Conservation (phyloP, 805 yeast genomes). For the Candida palmyrensis region DNA sequence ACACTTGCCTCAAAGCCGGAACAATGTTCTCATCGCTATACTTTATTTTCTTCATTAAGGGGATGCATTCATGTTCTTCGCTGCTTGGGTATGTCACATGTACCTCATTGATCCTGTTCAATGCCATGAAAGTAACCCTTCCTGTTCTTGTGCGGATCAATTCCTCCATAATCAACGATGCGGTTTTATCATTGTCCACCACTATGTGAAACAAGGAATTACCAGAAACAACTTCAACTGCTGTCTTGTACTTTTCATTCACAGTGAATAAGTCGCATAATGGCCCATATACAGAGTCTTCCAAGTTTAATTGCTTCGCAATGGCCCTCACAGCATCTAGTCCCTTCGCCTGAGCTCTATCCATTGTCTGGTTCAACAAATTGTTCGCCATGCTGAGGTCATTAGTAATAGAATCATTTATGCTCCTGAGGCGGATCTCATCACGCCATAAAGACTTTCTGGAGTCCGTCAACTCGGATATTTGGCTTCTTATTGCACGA, state of each 20-base stretch:
- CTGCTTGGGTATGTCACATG: conserved; percentile 54
- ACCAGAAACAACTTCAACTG: conserved; percentile 89
- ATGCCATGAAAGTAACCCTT: conserved; percentile 86
- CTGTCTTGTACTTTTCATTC: conserved; percentile 75
- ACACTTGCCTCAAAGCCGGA: conserved; percentile 71
- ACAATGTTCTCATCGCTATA: conserved; percentile 48
- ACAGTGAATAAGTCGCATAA: conserved; percentile 79
- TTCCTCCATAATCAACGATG: conserved; percentile 72
- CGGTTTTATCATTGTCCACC: conserved; percentile 84
- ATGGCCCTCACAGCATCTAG: conserved; percentile 64
- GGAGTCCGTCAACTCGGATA: conserved; percentile 50
- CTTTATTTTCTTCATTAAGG: conserved; percentile 70
- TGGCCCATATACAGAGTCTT: conserved; percentile 69
- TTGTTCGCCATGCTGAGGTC: conserved; percentile 57
- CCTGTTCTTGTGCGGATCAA: conserved; percentile 68
- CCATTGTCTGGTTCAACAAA: conserved; percentile 67
- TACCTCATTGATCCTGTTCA: conserved; percentile 56
- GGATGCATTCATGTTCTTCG: conserved; percentile 56
- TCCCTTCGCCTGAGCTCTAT: conserved; percentile 64
- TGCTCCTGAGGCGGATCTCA: conserved; percentile 60
- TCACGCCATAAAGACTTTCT: conserved; percentile 76
- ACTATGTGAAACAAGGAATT: conserved; percentile 81
- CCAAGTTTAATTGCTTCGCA: conserved; percentile 51
- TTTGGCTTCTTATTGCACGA: conserved; percentile 36
- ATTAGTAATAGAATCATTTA: conserved; percentile 47